Evolutionary conservation across 768 basidiomycete species (phyloP), one percentile per base, ranked within the genome.

Genomic region (Xerocomellus chrysenteron): DNA sequence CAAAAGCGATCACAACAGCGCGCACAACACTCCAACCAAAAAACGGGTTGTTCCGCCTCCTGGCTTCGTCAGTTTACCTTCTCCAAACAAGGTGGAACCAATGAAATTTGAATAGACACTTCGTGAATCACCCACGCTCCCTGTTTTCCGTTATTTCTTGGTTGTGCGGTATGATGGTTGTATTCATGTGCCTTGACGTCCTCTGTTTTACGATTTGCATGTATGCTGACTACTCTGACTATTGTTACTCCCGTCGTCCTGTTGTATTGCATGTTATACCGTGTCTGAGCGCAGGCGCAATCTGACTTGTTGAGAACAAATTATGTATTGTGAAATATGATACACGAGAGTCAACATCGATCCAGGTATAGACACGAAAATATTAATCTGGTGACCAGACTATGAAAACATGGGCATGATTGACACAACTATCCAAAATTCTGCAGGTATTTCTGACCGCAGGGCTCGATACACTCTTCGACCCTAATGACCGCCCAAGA

Each of bases 31-130:
- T 37, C 68, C 75, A 0, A 60, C 52, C 14, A 68, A 55, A 43
- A 75, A 66, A 50, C 58, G 65, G 44, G 48, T 49, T 32, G 52
- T 46, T 19, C 44, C 57, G 10, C 58, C 65, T 36, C 40, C 59
- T 45, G 62, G 59, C 21, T 59, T 69, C 14, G 36, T 58, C 32
- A 54, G 47, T 37, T 60, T 81, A 41, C 82, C 80, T 26, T 69
- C 75, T 19, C 76, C 78, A 11, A 68, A 65, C 59, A 80, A 71
- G 64, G 61, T 76, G 42, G 81, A 82, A 32, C 71, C 79, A 6
- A 72, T 80, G 47, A 76, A 69, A 49, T 71, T 80, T 44, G 75
- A 75, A 39, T 76, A 66, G 63, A 39, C 26, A 24, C 42, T 19
- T 53, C 13, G 3, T 26, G 13, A 35, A 55, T 37, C 28, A 42